Evolutionary conservation across 352 stramenopile genomes (phyloP), one percentile per base, ranked within the genome.

Genomic region (Pythium dissotocum): DNA sequence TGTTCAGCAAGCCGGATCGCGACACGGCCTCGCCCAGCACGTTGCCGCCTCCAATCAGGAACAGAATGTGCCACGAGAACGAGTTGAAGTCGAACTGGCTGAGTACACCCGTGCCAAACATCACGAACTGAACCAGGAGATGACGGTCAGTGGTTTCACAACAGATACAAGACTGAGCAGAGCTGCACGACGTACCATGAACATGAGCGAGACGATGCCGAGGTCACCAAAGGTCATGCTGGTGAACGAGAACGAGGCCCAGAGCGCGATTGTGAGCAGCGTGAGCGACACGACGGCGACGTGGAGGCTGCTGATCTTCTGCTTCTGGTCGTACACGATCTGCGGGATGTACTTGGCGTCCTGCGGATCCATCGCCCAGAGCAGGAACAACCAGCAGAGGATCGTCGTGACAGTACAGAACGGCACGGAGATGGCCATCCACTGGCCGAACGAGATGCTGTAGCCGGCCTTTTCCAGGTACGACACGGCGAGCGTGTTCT

Each of bases 61-160:
- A 98, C 13, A 98, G 76, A 62, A 96, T 97, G 69, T 98, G 92
- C 92, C 92, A 98, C 16, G 90, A 97, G 63, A 98, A 97, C 53
- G 87, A 97, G 67, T 98, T 97, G 67, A 98, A 97, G 73, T 98
- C 92, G 33, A 97, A 95, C 73, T 97, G 85, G 51, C 86, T 96
- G 8, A 97, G 77, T 78, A 95, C 95, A 28, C 88, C 89, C 6
- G 84, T 90, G 48, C 88, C 88, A 69, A 97, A 96, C 84, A 96
- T 91, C 49, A 91, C 77, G 53, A 91, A 90, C 87, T 95, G 63
- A 13, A 60, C 7, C 4, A 8, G 65, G 42, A 55, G 4, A 61
- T 2, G 16, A 30, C 2, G 35, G 10, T 68, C 4, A 59, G 33
- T 55, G 26, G 67, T 70, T 13, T 53, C 26, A 42, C 5, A 44